A percentile compares a stretch with the other conserved stretches of the same genome.
Conservation (phyloP, 805 yeast genomes). For the Kodamaea leandrae region DNA sequence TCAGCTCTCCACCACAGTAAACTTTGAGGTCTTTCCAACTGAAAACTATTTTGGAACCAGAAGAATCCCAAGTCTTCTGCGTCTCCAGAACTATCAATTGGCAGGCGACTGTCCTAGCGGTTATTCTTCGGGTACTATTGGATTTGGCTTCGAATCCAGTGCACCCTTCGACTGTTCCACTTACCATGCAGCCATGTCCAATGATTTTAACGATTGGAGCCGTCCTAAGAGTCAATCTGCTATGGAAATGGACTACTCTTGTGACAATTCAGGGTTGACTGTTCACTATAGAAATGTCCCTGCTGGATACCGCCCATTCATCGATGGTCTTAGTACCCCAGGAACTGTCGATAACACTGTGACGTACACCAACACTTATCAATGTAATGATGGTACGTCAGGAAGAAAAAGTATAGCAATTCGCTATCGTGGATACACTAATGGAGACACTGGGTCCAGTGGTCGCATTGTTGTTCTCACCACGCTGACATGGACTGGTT, state of each 20-base stretch:
- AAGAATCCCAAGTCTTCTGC: slow-evolving; percentile 14
- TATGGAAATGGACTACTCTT: slow-evolving; percentile 4
- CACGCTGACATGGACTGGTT: too few relatives aligned
- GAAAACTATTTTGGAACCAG: background rate
- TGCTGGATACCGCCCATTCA: slow-evolving; percentile 25
- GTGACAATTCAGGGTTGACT: background rate
- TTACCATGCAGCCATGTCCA: slow-evolving; percentile 17
- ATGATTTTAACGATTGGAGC: slow-evolving; percentile 6
- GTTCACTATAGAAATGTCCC: slow-evolving; percentile 21
- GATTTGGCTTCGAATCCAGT: slow-evolving; percentile 14
- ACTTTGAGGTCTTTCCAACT: slow-evolving; percentile 2
- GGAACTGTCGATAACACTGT: background rate
- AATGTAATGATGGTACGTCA: slow-evolving; percentile 10
- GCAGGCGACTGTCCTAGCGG: slow-evolving; percentile 22
- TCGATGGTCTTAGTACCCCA: too few relatives aligned
- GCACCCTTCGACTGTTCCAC: slow-evolving; percentile 20
- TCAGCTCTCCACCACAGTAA: slow-evolving; percentile 12
- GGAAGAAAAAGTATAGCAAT: background rate
- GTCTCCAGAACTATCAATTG: slow-evolving; percentile 11
- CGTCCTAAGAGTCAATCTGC: slow-evolving; percentile 5
- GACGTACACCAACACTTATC: slow-evolving; percentile 11
- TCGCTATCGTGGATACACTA: background rate
- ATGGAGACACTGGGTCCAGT: background rate
- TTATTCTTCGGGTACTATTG: slow-evolving; percentile 21
- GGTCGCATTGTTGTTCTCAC: too few relatives aligned